Evolutionary conservation across 2,329 filamentous ascomycete species (phyloP).

Genomic region (Talaromyces sp.): DNA sequence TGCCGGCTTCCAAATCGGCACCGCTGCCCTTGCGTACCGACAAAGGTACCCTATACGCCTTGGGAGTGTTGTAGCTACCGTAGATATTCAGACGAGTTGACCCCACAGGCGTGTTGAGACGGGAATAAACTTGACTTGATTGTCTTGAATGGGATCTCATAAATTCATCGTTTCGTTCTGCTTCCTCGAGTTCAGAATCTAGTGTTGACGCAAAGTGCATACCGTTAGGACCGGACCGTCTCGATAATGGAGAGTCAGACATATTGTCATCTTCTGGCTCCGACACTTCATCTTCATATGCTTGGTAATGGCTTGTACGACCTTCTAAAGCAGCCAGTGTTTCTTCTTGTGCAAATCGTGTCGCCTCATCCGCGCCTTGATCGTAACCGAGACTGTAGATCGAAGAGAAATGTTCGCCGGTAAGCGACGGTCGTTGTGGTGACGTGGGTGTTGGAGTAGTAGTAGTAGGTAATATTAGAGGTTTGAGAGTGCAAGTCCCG

Average conservation of each 20-base stretch:
- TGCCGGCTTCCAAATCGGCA: neutral
- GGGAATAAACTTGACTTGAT: neutral
- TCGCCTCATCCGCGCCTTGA: neutral
- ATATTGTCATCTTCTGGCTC: slow-evolving; percentile 12
- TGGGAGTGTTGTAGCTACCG: slow-evolving; percentile 6
- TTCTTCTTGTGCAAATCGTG: slow-evolving; percentile 31
- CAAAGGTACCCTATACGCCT: neutral
- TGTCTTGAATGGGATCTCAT: neutral
- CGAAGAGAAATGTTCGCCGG: neutral
- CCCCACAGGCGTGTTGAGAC: neutral
- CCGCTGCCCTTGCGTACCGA: neutral
- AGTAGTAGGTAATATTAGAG: slow-evolving; percentile 30
- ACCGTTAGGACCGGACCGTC: neutral
- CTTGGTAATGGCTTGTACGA: slow-evolving; percentile 23
- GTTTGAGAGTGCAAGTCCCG: slow-evolving; percentile 34
- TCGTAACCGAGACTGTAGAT: slow-evolving; percentile 21
- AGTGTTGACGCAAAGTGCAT: slow-evolving; percentile 2
- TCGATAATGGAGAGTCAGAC: slow-evolving; percentile 5
- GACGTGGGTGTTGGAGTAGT: slow-evolving; percentile 13
- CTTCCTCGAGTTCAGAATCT: slow-evolving; percentile 12
- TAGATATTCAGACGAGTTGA: neutral
- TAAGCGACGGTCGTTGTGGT: slow-evolving; percentile 5
- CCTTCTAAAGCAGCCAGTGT: slow-evolving; percentile 34
- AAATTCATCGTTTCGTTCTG: neutral
- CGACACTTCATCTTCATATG: slow-evolving; percentile 26